A percentile compares a stretch with the other conserved stretches of the same genome.
Conservation (phyloP, 192 early-diverging fungal genomes). For the Rhizophagus sp. region DNA sequence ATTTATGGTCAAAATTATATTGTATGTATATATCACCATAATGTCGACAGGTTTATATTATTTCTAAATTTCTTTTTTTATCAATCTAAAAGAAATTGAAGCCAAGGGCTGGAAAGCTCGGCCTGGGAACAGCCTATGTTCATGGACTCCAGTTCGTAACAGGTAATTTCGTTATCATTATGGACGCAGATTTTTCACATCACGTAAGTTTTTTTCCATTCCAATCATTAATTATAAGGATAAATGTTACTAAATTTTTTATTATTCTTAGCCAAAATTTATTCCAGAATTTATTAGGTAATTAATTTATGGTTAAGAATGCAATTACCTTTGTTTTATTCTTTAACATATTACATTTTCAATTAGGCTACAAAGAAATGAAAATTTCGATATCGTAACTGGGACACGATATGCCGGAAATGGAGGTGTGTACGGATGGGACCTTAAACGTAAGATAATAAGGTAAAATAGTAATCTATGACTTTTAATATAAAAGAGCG, state of each 20-base stretch:
- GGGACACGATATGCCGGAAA: constrained; percentile 87
- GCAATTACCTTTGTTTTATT: neutral
- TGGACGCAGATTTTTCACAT: constrained; percentile 99
- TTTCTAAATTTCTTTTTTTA: neutral
- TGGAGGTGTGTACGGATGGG: constrained; percentile 98
- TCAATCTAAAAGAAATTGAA: constrained; percentile 64
- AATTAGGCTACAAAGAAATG: constrained; percentile 70
- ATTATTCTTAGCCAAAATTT: constrained; percentile 78
- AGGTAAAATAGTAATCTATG: constrained; percentile 44
- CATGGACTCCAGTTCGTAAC: constrained; percentile 93
- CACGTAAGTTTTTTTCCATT: constrained; percentile 63
- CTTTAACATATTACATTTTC: neutral
- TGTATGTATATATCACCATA: constrained; percentile 48
- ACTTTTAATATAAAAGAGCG: neutral
- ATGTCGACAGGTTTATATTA: neutral
- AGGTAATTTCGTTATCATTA: constrained; percentile 94
- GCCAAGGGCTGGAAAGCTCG: constrained; percentile 94
- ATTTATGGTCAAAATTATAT: constrained; percentile 87
- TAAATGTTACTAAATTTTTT: neutral
- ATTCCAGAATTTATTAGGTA: constrained; percentile 92
- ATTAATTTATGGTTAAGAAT: neutral
- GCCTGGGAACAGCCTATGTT: constrained; percentile 92
- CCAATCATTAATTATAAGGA: neutral
- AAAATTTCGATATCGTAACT: constrained; percentile 90
- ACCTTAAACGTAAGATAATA: constrained; percentile 92